Evolutionary conservation across 75 land plant genomes (phyloP), one percentile per base, ranked within the genome.

Genomic region (Sequoia sempervirens): DNA sequence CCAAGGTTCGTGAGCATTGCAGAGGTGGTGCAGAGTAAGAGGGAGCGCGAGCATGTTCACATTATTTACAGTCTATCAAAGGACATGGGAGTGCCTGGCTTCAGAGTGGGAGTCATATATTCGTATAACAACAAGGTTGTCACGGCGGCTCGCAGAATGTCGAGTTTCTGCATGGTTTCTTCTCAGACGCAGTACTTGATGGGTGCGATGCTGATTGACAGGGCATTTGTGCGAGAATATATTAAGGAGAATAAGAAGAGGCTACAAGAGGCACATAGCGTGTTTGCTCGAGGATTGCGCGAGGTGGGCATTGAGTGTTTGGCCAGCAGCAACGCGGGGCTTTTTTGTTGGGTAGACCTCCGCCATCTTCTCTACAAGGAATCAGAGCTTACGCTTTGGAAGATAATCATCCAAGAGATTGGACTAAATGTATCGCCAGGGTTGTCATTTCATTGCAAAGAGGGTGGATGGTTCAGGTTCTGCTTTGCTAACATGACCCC

Each of bases 381-480:
- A 87, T 45, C 79, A 0, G 93, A 95, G 82, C 88, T 85, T 84
- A 80, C 87, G 83, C 88, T 95, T 32, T 93, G 95, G 94, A 91
- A 88, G 86, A 87, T 72, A 79, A 82, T 95, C 1, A 13, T 93
- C 36, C 85, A 88, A 72, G 87, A 93, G 5, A 89, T 87, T 1
- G 87, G 91, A 12, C 12, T 95, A 18, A 94, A 93, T 81, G 84
- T 95, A 38, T 94, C 95, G 0, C 12, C 12, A 0, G 52, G 11
- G 0, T 10, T 11, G 1, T 47, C 52, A 47, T 47, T 1, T 11
- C 52, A 91, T 58, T 95, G 95, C 84, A 30, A 15, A 23, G 95
- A 95, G 85, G 95, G 94, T 1, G 96, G 96, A 10, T 95, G 96
- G 96, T 95, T 93, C 28, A 86, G 95, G 32, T 75, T 95, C 2